These are phyloP conservation scores for Alternaria infectoria DNA, from an alignment of 2,329 filamentous ascomycete species.

Conservation along the genomic window DNA sequence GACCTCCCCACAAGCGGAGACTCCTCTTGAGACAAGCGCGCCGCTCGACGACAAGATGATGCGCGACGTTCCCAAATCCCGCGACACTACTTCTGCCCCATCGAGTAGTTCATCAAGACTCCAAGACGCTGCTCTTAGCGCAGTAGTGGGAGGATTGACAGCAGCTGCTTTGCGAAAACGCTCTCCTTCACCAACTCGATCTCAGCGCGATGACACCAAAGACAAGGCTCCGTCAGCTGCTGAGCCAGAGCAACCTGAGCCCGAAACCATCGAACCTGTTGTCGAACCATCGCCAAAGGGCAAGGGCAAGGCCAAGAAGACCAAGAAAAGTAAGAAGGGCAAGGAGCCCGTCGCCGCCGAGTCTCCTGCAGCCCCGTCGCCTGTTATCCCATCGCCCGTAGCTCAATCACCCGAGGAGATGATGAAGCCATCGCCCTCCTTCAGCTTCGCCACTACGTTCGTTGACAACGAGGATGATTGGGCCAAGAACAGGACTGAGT, in stretches of 20 bases:
- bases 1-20: constrained; percentile 15
- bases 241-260: constrained; percentile 11
- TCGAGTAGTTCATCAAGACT: constrained; percentile 31
- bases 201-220: constrained; percentile 22
- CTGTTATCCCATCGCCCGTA: neutral
- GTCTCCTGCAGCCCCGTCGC: neutral
- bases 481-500: constrained; percentile 32
- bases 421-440: constrained; percentile 4
- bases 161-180: constrained; percentile 24
- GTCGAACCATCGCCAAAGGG: constrained; percentile 24
- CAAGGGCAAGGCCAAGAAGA: constrained; percentile 34
- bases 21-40: constrained; percentile 30
- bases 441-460: constrained; percentile 32
- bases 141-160: constrained; percentile 33
- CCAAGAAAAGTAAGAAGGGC: constrained; percentile 35
- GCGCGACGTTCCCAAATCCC: constrained; percentile 15
- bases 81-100: constrained; percentile 22
- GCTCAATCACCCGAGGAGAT: constrained; percentile 8
- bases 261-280: constrained; percentile 8
- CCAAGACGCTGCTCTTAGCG: constrained; percentile 37
- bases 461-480: constrained; percentile 42
- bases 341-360: constrained; percentile 32
- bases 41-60: constrained; percentile 34
- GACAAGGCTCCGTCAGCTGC: constrained; percentile 9
- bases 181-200: constrained; percentile 21